phyloP scores from a whole-genome alignment of 495 filamentous ascomycete species.

The Xylaria cubensis region DNA sequence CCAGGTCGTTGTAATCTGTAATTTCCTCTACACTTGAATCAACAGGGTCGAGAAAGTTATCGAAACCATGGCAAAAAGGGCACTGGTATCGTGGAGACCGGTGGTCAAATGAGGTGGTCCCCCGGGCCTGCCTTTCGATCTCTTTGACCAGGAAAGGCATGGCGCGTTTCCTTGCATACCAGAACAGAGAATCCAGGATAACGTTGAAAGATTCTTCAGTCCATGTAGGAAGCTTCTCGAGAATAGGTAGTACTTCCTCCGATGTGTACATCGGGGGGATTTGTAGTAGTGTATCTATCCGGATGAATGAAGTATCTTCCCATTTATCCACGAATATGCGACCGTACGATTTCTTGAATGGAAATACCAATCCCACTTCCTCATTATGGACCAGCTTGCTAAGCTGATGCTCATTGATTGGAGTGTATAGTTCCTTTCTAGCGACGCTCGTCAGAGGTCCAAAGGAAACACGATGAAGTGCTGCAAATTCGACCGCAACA shows the following conservation, averaged over 20 bases:
- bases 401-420: conserved; percentile 14
- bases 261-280: conserved; percentile 16
- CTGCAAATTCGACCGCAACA: conserved; percentile 7
- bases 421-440: background rate
- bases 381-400: background rate
- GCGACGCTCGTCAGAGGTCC: conserved; percentile 1
- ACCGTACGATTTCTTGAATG: conserved; percentile 19
- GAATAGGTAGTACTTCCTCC: background rate
- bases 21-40: background rate
- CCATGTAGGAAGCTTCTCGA: background rate
- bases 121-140: no score
- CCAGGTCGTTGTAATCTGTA: background rate
- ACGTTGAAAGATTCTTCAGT: conserved; percentile 5
- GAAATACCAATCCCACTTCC: background rate
- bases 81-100: conserved; percentile 17
- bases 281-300: background rate
- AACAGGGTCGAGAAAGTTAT: background rate
- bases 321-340: conserved; percentile 1
- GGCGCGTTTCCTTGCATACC: conserved; percentile 16
- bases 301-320: background rate
- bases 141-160: background rate
- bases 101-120: background rate
- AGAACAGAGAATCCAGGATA: conserved; percentile 13
- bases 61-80: conserved; percentile 19
- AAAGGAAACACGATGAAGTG: conserved; percentile 17